Evolutionary conservation across 2,329 filamentous ascomycete species (phyloP), one percentile per base, ranked within the genome.

Genomic region (Biscogniauxia marginata): DNA sequence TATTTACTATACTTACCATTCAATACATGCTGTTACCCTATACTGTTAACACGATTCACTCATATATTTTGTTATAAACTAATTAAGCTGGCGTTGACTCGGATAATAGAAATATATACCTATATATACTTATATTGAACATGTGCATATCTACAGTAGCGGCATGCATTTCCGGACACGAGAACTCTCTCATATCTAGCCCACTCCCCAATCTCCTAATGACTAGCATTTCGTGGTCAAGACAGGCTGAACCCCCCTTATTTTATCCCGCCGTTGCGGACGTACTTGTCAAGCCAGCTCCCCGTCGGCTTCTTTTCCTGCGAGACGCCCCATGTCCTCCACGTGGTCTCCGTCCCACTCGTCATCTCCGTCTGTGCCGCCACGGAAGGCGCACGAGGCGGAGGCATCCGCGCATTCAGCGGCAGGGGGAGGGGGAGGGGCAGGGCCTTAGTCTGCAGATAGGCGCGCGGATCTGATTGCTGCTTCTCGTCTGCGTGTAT

Each of bases 241-340:
- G 30, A n/a, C 30, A 39, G n/a, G 30, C 8, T 39, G 30, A 39
- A 39, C 30, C 8, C n/a, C 8, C 18, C 9, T 55, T 45, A 64
- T 54, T 24, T 58, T 46, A 53, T 24, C 20, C 62, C 60, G 19
- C 62, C 56, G 3, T 54, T 43, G 18, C 62, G 62, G 30, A 63
- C 25, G 43, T 46, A 62, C 45, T 56, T 61, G 13, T 63, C 57
- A 4, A 59, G 47, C 62, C 62, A 64, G 7, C 39, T 57, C 50
- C 58, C 58, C 20, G 58, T 61, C 3, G 56, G 55, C 49, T 50
- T 44, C 25, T 58, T 56, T 22, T 52, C 43, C 44, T 64, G 62
- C 43, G 52, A 50, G 49, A 57, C 60, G 20, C 62, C 62, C 62
- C 62, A 64, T 3, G 62, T 64, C 54, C 52, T 61, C 62, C 62